A percentile compares a stretch with the other conserved stretches of the same genome.
Conservation (phyloP, 2,329 filamentous ascomycete species). For the Cladosporium sp. region DNA sequence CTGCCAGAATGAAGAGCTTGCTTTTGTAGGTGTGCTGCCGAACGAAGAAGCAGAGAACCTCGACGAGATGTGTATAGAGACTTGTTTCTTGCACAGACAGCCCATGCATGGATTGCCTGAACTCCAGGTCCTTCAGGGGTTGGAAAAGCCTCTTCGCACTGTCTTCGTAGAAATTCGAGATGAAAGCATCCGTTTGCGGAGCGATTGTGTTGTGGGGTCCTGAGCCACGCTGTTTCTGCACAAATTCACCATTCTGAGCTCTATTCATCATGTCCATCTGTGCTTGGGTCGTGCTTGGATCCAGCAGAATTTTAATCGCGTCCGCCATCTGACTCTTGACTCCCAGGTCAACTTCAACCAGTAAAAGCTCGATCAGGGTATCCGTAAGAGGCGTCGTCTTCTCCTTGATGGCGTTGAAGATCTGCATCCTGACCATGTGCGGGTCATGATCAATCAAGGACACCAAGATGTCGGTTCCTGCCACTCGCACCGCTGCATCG, state of each 20-base stretch:
- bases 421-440: conserved; percentile 86
- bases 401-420: conserved; percentile 87
- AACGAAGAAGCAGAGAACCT: conserved; percentile 91
- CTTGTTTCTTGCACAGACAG: conserved; percentile 80
- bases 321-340: conserved; percentile 95
- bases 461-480: conserved; percentile 88
- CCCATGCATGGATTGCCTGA: conserved; percentile 45
- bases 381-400: conserved; percentile 83
- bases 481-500: conserved; percentile 81
- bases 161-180: conserved; percentile 83
- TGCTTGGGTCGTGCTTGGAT: conserved; percentile 60
- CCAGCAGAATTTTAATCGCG: conserved; percentile 87
- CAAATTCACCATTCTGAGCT: conserved; percentile 61
- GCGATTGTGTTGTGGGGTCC: conserved; percentile 27
- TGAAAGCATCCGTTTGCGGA: conserved; percentile 78
- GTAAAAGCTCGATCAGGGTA: conserved; percentile 83
- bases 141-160: conserved; percentile 82
- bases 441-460: conserved; percentile 95
- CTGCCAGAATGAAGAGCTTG: conserved; percentile 79
- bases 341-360: conserved; percentile 87
- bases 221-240: conserved; percentile 54
- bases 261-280: conserved; percentile 56
- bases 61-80: conserved; percentile 86
- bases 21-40: conserved; percentile 81
- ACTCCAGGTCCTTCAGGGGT: conserved; percentile 76